Percentiles rank a stretch among this genome's conserved stretches.
These are phyloP conservation scores for Diaporthe sp. DNA, from an alignment of 2,329 filamentous ascomycete genomes.

Conservation along the genomic window DNA sequence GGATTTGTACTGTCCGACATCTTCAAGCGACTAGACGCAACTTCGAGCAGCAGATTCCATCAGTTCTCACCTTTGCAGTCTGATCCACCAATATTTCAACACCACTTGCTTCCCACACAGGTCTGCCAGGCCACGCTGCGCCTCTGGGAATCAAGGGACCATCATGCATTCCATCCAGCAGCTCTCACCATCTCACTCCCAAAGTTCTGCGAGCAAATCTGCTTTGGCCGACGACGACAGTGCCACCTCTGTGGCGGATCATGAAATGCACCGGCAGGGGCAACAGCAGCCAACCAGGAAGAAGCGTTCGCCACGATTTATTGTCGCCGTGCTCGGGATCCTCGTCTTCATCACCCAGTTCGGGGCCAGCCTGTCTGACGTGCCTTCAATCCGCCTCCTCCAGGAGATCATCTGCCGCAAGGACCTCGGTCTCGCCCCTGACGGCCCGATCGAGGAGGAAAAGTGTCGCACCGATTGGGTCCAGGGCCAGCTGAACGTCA, in stretches of 20 bases:
- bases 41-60: neutral
- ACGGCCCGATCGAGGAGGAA: neutral
- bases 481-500: constrained; percentile 13
- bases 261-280: neutral
- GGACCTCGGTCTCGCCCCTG: neutral
- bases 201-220: neutral
- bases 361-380: constrained; percentile 19
- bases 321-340: constrained; percentile 1
- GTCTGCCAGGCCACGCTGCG: neutral
- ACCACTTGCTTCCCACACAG: neutral
- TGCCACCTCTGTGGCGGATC: neutral
- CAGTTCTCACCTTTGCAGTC: neutral
- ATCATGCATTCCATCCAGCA: neutral
- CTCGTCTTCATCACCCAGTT: constrained; percentile 29
- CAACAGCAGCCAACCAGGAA: neutral
- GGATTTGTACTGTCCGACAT: neutral
- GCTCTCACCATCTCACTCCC: neutral
- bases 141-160: neutral
- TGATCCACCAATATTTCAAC: neutral
- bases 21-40: too few species aligned
- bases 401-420: constrained; percentile 28
- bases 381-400: constrained; percentile 22
- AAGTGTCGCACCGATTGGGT: neutral
- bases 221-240: neutral
- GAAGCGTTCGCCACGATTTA: neutral